Conservation (phyloP, 495 filamentous ascomycete species). For the Trichocladium uniseriatum region DNA sequence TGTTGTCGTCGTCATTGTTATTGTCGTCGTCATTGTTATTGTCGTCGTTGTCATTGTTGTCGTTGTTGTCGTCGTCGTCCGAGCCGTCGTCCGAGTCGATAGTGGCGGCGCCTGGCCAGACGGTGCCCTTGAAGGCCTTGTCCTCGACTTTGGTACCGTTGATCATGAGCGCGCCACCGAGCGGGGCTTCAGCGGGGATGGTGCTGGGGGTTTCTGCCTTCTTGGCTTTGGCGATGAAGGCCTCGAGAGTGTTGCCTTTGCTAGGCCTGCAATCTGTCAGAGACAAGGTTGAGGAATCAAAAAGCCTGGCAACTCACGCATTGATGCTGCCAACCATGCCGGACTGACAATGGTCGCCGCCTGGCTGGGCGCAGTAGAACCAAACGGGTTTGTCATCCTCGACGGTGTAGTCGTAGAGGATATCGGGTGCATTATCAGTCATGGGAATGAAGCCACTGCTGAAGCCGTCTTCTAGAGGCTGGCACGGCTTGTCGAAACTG, state of each 20-base stretch:
- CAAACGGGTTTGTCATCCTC: constrained; percentile 43
- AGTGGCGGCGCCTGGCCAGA: constrained; percentile 11
- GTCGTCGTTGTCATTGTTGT: too few relatives aligned
- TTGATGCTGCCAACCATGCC: constrained; percentile 39
- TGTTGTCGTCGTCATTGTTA: too few relatives aligned
- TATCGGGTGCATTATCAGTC: constrained; percentile 21
- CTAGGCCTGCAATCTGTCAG: constrained; percentile 5
- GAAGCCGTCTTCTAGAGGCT: constrained; percentile 31
- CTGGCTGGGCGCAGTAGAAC: constrained; percentile 54
- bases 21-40: too few relatives aligned
- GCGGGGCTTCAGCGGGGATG: constrained; percentile 29
- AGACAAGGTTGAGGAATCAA: too few relatives aligned
- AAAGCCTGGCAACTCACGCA: constrained; percentile 21
- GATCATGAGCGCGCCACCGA: constrained; percentile 29
- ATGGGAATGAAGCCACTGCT: constrained; percentile 39
- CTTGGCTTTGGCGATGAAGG: constrained; percentile 30
- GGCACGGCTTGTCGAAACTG: constrained; percentile 34
- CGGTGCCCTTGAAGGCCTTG: constrained; percentile 23
- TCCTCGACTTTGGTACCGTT: constrained; percentile 26
- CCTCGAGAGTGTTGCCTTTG: constrained; percentile 31
- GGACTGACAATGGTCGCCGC: constrained; percentile 35
- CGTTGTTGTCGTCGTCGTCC: too few relatives aligned
- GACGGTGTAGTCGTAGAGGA: constrained; percentile 38
- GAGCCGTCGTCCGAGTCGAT: too few relatives aligned
- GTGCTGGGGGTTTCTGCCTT: constrained; percentile 23